phyloP scores from a whole-genome alignment of 108 stramenopile genomes.

The Conticribra guillardii region DNA sequence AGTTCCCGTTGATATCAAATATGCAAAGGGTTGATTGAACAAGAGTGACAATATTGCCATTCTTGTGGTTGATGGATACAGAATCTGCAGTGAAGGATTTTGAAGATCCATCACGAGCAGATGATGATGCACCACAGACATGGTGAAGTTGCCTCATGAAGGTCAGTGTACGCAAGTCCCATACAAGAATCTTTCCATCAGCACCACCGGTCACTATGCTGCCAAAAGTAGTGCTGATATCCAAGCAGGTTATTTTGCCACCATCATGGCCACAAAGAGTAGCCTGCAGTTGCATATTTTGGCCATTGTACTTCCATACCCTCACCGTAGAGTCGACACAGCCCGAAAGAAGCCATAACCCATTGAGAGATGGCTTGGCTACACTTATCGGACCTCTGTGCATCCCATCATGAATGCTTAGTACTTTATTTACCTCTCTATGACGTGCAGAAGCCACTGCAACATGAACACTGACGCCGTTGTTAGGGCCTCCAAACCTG shows the following conservation, averaged over 20 bases:
- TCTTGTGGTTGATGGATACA: conserved; percentile 89
- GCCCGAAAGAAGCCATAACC: conserved; percentile 87
- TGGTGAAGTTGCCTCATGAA: conserved; percentile 82
- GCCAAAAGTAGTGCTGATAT: conserved; percentile 84
- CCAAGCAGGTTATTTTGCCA: conserved; percentile 86
- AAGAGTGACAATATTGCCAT: conserved; percentile 89
- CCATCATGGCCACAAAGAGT: conserved; percentile 91
- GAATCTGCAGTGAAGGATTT: conserved; percentile 58
- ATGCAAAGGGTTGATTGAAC: conserved; percentile 78
- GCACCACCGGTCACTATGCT: conserved; percentile 89
- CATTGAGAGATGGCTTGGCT: conserved; percentile 77
- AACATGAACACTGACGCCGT: conserved; percentile 86
- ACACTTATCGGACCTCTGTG: conserved; percentile 85
- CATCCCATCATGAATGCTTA: conserved; percentile 92
- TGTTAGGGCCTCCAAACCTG: conserved; percentile 80
- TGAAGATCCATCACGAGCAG: conserved; percentile 15
- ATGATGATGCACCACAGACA: conserved; percentile 7
- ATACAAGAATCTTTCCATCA: conserved; percentile 87
- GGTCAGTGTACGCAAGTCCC: conserved; percentile 91
- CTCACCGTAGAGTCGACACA: conserved; percentile 90
- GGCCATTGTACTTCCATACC: conserved; percentile 85
- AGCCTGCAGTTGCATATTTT: conserved; percentile 77
- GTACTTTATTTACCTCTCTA: conserved; percentile 81
- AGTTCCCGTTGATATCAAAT: conserved; percentile 92
- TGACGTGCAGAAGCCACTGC: conserved; percentile 66